Evolutionary conservation across 2,329 filamentous ascomycete species (phyloP).

Genomic region (Dryadomyces sulphureus): DNA sequence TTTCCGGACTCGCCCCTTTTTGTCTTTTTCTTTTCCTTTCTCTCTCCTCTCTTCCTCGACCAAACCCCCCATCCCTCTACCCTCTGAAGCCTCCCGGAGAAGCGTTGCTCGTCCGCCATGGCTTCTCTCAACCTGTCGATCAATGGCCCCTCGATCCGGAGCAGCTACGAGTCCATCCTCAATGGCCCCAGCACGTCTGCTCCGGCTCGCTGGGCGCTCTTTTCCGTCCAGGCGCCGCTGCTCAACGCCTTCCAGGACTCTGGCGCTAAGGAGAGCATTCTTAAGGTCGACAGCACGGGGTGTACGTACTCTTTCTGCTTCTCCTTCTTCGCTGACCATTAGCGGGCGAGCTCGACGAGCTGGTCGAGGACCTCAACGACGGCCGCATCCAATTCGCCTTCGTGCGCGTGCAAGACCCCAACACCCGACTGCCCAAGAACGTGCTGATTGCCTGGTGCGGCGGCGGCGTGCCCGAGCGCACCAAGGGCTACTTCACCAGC

Average conservation of each 20-base stretch:
- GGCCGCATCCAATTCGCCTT: constrained; percentile 95
- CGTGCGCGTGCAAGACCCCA: constrained; percentile 90
- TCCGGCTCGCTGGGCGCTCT: constrained; percentile 84
- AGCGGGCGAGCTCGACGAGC: constrained; percentile 83
- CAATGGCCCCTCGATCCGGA: constrained; percentile 73
- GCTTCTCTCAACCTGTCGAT: constrained; percentile 66
- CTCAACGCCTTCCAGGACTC: constrained; percentile 85
- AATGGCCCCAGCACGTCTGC: constrained; percentile 39
- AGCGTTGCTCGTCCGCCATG: constrained; percentile 42
- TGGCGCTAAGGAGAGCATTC: constrained; percentile 75
- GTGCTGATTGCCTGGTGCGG: constrained; percentile 95
- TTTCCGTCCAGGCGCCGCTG: constrained; percentile 82
- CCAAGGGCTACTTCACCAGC: constrained; percentile 96
- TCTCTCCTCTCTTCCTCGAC: constrained; percentile 3
- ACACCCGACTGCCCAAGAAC: constrained; percentile 76
- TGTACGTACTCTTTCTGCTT: constrained; percentile 32
- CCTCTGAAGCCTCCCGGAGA: background rate
- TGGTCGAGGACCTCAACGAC: constrained; percentile 93
- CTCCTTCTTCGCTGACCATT: background rate
- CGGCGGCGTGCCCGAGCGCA: constrained; percentile 93
- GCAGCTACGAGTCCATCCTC: constrained; percentile 52
- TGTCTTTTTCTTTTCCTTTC: constrained; percentile 1
- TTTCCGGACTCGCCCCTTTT: too few species aligned
- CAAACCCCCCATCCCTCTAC: background rate
- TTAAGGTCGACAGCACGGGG: constrained; percentile 88